These are phyloP conservation scores for Corylus heterophylla DNA, from an alignment of 306 rosid species.

Conservation along the genomic window DNA sequence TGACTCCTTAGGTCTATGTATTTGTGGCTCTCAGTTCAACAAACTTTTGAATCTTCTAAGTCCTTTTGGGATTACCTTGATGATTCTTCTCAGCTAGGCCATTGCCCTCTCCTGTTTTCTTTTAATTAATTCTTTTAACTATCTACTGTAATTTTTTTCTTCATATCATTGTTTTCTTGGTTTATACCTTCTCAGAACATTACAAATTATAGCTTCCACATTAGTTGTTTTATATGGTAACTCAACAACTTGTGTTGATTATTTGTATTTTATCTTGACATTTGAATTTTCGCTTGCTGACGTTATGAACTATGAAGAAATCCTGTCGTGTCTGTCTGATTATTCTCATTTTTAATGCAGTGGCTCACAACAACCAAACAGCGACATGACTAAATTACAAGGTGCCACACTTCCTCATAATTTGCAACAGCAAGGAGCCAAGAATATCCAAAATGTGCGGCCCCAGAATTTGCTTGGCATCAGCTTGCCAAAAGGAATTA, in stretches of 20 bases:
- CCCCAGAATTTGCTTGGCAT: constrained; percentile 32
- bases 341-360: constrained; percentile 35
- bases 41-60: too few relatives aligned
- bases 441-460: constrained; percentile 48
- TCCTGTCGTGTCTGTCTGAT: background rate
- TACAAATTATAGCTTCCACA: background rate
- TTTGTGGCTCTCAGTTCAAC: too few relatives aligned
- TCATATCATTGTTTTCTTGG: background rate
- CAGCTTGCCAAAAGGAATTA: constrained; percentile 49
- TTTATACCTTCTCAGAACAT: background rate
- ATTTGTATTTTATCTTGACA: background rate
- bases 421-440: constrained; percentile 57
- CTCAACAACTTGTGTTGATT: background rate
- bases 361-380: constrained; percentile 34
- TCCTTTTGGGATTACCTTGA: too few relatives aligned
- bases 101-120: too few relatives aligned
- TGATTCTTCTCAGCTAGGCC: too few relatives aligned
- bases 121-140: too few relatives aligned
- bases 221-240: background rate
- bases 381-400: constrained; percentile 51
- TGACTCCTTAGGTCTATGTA: too few relatives aligned
- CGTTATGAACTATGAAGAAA: background rate
- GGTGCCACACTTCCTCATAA: constrained; percentile 38
- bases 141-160: background rate
- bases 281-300: background rate